phyloP scores from a whole-genome alignment of 805 yeast genomes.

The Monosporozyma solicola region DNA sequence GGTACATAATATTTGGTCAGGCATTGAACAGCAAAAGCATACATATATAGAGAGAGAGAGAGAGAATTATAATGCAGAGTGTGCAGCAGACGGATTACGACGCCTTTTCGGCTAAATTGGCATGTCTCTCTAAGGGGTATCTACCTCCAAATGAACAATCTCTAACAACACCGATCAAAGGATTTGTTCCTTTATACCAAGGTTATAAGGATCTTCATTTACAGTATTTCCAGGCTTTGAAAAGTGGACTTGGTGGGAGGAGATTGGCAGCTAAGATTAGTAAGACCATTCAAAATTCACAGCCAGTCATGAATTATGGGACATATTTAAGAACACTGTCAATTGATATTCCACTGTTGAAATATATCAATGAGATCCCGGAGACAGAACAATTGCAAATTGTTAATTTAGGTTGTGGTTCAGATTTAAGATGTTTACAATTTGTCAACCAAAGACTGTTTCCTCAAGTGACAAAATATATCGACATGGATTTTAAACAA shows the following conservation, averaged over 20 bases:
- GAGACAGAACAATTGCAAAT: constrained; percentile 35
- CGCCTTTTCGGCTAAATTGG: constrained; percentile 56
- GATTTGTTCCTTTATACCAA: constrained; percentile 3
- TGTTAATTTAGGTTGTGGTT: constrained; percentile 58
- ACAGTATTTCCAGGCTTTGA: constrained; percentile 15
- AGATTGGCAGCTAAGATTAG: constrained; percentile 16
- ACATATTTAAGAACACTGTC: constrained; percentile 52
- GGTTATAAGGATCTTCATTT: constrained; percentile 16
- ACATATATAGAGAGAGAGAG: neutral
- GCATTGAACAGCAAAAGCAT: too few species aligned
- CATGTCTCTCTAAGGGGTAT: constrained; percentile 44
- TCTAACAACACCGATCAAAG: neutral
- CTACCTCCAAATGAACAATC: constrained; percentile 28
- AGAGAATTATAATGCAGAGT: neutral
- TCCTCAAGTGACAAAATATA: constrained; percentile 26
- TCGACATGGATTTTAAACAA: constrained; percentile 46
- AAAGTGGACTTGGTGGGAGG: constrained; percentile 5
- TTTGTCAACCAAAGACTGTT: constrained; percentile 21
- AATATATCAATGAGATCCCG: constrained; percentile 28
- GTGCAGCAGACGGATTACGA: constrained; percentile 49
- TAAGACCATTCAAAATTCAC: constrained; percentile 27
- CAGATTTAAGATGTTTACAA: constrained; percentile 48
- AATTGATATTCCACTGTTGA: constrained; percentile 39
- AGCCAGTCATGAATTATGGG: constrained; percentile 65
- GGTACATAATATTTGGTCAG: too few species aligned